Base-by-base conservation (phyloP, 2,329 filamentous ascomycete species). In the Epichloe sp. region DNA sequence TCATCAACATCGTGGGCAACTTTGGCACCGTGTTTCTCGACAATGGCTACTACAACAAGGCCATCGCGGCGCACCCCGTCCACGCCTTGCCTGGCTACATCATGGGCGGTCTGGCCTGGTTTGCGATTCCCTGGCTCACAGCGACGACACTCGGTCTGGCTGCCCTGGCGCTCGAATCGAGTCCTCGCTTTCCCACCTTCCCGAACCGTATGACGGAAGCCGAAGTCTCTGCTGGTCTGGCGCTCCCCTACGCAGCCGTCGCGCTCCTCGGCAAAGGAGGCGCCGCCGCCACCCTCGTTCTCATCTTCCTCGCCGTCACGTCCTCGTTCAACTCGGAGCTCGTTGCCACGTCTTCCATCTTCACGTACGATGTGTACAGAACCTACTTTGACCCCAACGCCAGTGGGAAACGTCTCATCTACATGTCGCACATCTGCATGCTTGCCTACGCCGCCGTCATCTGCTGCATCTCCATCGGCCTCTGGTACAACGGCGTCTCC, bases 21-120 rank as follows among this genome's bases (percentile, higher is more conserved):
- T 93, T 91, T 54, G 84, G 77, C 53, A 89, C 86, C 1, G 86
- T 94, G 4, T 94, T 94, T 71, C 75, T 88, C 44, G 88, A 94
- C 62, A 90, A 90, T 57, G 83, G 85, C 15, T 95, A 94, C 71
- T 95, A 89, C 70, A 93, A 95, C 75, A 95, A 95, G 68, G 89
- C 88, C 15, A 95, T 95, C 60, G 88, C 90, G 6, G 88, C 90
- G 0, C 85, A 82, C 21, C 88, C 88, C 1, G 85, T 91, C 0
- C 82, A 91, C 54, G 90, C 89, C 0, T 78, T 96, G 2, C 89
- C 89, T 0, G 89, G 89, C 17, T 95, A 95, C 62, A 83, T 95
- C 50, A 78, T 91, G 55, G 89, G 89, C 5, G 89, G 90, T 21
- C 75, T 95, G 1, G 83, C 80, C 47, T 95, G 89, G 89, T 95